Percentiles rank a stretch among this genome's conserved stretches.
Conservation (phyloP, 805 yeast genomes). For the Hanseniaspora taiwanica region DNA sequence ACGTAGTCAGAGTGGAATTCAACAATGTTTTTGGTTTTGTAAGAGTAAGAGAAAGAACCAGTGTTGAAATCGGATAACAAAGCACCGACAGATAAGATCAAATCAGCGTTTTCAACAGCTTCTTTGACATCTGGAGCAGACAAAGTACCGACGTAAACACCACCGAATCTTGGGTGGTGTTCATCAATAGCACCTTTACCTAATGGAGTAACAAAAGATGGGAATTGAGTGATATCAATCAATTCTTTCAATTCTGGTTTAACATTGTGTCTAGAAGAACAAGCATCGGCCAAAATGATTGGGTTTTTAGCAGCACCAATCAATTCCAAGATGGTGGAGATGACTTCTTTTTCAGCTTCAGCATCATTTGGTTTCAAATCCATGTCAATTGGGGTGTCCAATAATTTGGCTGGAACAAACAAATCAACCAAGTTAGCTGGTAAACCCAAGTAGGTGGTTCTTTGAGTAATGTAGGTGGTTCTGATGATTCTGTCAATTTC, state of each 20-base stretch:
- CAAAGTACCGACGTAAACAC: slow-evolving; percentile 76
- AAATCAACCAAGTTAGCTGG: slow-evolving; percentile 73
- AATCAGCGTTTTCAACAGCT: slow-evolving; percentile 61
- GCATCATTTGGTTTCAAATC: slow-evolving; percentile 42
- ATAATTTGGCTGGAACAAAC: slow-evolving; percentile 39
- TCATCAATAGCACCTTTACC: slow-evolving; percentile 76
- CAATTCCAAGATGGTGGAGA: slow-evolving; percentile 37
- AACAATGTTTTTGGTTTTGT: slow-evolving; percentile 59
- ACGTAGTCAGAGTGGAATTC: slow-evolving; percentile 71
- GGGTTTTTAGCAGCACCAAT: slow-evolving; percentile 53
- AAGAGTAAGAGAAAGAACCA: slow-evolving; percentile 70
- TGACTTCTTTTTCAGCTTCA: slow-evolving; percentile 51
- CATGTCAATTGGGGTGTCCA: slow-evolving; percentile 55
- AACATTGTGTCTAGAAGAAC: slow-evolving; percentile 69
- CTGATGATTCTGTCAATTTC: slow-evolving; percentile 64
- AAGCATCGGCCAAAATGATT: slow-evolving; percentile 70
- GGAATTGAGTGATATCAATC: slow-evolving; percentile 59
- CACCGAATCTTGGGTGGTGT: slow-evolving; percentile 60
- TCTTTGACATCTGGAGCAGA: slow-evolving; percentile 60
- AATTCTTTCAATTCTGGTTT: slow-evolving; percentile 48
- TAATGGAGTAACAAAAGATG: slow-evolving; percentile 80
- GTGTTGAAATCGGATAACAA: slow-evolving; percentile 81
- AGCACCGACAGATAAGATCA: slow-evolving; percentile 70
- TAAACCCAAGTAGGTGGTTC: slow-evolving; percentile 73
- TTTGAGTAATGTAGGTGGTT: slow-evolving; percentile 55